A percentile compares a stretch with the other conserved stretches of the same genome.
phyloP scores from a whole-genome alignment of 2,329 filamentous ascomycete species.

The Phaeosphaeriaceae sp. region DNA sequence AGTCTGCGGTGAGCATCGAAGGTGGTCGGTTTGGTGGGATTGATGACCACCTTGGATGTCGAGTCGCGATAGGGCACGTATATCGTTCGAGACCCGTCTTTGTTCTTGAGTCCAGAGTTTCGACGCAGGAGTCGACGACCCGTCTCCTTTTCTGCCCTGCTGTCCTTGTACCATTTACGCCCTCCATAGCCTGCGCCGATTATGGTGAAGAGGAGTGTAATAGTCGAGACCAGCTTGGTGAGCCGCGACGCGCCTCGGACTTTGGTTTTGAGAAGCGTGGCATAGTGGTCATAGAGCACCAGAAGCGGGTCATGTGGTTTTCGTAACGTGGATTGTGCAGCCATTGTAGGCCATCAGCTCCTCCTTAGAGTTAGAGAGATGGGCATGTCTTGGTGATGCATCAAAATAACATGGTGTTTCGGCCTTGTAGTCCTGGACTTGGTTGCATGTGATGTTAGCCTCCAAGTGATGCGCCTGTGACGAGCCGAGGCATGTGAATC shows the following conservation, averaged over 20 bases:
- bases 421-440: too few relatives aligned
- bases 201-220: conserved; percentile 78
- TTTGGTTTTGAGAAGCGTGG: conserved; percentile 55
- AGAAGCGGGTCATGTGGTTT: conserved; percentile 53
- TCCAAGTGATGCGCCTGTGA: conserved; percentile 10
- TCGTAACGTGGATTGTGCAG: conserved; percentile 81
- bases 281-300: conserved; percentile 57
- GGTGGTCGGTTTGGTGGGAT: conserved; percentile 87
- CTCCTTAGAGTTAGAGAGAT: conserved; percentile 18
- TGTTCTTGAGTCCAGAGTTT: conserved; percentile 91
- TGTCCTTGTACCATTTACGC: conserved; percentile 78
- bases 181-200: conserved; percentile 79
- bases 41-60: conserved; percentile 89
- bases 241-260: conserved; percentile 71
- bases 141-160: conserved; percentile 79
- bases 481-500: conserved; percentile 37
- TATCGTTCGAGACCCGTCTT: conserved; percentile 92
- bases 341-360: conserved; percentile 65
- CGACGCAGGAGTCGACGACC: conserved; percentile 81
- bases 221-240: conserved; percentile 75
- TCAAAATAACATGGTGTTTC: conserved; percentile 6
- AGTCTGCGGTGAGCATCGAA: conserved; percentile 95
- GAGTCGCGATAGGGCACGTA: conserved; percentile 90
- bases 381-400: conserved; percentile 33
- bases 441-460: conserved; percentile 29